Evolutionary conservation across 129 eudicot species (phyloP).

Genomic region (Flaveria linearis): DNA sequence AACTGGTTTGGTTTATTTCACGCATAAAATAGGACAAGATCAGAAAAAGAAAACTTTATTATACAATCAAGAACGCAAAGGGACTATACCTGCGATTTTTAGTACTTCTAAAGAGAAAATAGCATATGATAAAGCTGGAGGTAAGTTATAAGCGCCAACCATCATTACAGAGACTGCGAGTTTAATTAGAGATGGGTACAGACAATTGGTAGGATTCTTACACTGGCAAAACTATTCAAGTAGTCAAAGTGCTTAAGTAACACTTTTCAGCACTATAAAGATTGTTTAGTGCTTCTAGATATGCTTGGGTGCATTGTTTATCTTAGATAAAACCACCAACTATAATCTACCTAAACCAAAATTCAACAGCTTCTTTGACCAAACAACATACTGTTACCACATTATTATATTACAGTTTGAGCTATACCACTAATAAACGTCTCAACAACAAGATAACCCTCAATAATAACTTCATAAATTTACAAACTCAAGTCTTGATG

Average conservation of each 20-base stretch:
- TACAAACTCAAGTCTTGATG: neutral
- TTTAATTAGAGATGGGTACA: neutral
- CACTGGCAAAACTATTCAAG: slow-evolving; percentile 10
- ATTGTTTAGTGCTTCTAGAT: neutral
- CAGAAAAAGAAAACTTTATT: neutral
- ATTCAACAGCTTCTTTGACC: neutral
- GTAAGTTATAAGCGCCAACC: neutral
- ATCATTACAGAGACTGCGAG: neutral
- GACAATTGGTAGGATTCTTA: neutral
- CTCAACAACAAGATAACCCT: slow-evolving; percentile 5
- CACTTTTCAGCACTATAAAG: neutral
- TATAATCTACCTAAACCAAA: neutral
- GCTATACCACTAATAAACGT: neutral
- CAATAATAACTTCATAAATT: neutral
- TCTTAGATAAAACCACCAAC: neutral
- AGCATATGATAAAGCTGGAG: neutral
- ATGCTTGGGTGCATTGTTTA: neutral
- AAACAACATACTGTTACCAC: neutral
- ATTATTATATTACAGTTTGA: neutral
- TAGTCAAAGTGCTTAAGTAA: neutral
- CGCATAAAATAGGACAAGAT: slow-evolving; percentile 19
- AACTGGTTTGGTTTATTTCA: slow-evolving; percentile 33
- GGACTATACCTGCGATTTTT: neutral
- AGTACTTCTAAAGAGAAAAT: neutral
- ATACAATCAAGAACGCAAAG: slow-evolving; percentile 1